Conservation (phyloP, 2,329 filamentous ascomycete genomes). For the Rhynchosporium secalis region DNA sequence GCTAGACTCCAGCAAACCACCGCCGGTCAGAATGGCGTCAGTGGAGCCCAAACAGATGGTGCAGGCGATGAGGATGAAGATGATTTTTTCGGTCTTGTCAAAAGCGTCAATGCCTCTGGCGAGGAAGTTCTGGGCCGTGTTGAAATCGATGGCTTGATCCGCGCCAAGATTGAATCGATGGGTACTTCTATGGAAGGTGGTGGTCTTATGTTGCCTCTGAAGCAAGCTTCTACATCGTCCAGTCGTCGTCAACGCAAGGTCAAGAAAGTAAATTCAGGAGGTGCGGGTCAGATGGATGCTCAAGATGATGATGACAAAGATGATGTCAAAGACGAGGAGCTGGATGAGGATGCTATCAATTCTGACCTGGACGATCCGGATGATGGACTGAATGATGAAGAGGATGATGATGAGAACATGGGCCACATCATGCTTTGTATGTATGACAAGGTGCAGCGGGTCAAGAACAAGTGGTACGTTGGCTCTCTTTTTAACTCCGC, state of each 20-base stretch:
- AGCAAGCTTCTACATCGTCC: conserved; percentile 40
- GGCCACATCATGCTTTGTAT: conserved; percentile 97
- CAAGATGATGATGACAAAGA: conserved; percentile 60
- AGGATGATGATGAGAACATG: conserved; percentile 81
- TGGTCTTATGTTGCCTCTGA: conserved; percentile 71
- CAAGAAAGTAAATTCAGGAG: conserved; percentile 23
- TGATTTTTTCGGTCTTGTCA: conserved; percentile 56
- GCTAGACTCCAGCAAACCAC: conserved; percentile 42
- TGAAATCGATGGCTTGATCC: conserved; percentile 69
- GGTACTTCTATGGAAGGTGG: conserved; percentile 72
- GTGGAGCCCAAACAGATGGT: conserved; percentile 73
- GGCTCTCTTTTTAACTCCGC: background rate
- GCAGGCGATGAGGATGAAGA: conserved; percentile 58
- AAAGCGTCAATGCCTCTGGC: conserved; percentile 55
- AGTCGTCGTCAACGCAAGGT: conserved; percentile 42
- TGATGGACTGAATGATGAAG: conserved; percentile 78
- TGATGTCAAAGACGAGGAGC: conserved; percentile 55
- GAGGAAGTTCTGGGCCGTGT: conserved; percentile 57
- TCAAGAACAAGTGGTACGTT: conserved; percentile 93
- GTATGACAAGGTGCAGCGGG: conserved; percentile 97
- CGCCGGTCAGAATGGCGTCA: conserved; percentile 44
- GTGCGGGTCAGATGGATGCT: conserved; percentile 57
- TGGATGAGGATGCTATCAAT: conserved; percentile 95
- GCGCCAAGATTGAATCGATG: conserved; percentile 64
- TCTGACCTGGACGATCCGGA: conserved; percentile 96